Percentiles rank a stretch among this genome's conserved stretches.
These are phyloP conservation scores for Gracilariopsis chorda DNA, from an alignment of 23 red algal genomes.

Conservation along the genomic window DNA sequence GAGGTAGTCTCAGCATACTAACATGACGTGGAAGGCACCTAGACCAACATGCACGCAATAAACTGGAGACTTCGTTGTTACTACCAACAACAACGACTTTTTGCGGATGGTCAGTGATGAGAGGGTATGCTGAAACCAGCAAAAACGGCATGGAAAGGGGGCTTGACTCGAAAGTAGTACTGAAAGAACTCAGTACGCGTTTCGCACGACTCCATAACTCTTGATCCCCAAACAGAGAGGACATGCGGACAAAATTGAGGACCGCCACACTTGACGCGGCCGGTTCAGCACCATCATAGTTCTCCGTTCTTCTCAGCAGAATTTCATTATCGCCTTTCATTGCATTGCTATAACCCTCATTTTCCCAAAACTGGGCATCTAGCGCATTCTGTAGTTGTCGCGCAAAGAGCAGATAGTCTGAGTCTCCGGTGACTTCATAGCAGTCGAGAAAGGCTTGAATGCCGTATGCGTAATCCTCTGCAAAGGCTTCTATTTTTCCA, in stretches of 20 bases:
- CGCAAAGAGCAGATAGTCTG: constrained; percentile 55
- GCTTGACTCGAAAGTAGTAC: constrained; percentile 18
- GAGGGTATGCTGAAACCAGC: constrained; percentile 38
- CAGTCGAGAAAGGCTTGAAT: constrained; percentile 72
- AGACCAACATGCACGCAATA: constrained; percentile 48
- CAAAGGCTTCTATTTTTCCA: constrained; percentile 67
- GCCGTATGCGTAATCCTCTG: constrained; percentile 65
- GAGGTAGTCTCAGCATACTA: constrained; percentile 35
- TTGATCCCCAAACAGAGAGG: constrained; percentile 58
- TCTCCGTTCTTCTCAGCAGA: constrained; percentile 65
- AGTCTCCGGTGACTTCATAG: constrained; percentile 61
- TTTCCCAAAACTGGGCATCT: constrained; percentile 68
- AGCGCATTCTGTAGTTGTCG: constrained; percentile 64
- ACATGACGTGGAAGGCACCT: constrained; percentile 44
- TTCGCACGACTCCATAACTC: neutral
- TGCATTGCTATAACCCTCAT: constrained; percentile 67
- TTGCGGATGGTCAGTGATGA: neutral
- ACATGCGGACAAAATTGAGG: constrained; percentile 65
- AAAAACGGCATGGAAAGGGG: constrained; percentile 75
- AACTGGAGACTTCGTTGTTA: constrained; percentile 48
- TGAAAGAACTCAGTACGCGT: constrained; percentile 45
- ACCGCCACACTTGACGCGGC: constrained; percentile 56
- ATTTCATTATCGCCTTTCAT: constrained; percentile 48
- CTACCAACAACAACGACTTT: constrained; percentile 64
- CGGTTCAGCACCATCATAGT: constrained; percentile 85